Evolutionary conservation across 805 yeast species (phyloP).

Genomic region (Saccharomycopsis malanga): DNA sequence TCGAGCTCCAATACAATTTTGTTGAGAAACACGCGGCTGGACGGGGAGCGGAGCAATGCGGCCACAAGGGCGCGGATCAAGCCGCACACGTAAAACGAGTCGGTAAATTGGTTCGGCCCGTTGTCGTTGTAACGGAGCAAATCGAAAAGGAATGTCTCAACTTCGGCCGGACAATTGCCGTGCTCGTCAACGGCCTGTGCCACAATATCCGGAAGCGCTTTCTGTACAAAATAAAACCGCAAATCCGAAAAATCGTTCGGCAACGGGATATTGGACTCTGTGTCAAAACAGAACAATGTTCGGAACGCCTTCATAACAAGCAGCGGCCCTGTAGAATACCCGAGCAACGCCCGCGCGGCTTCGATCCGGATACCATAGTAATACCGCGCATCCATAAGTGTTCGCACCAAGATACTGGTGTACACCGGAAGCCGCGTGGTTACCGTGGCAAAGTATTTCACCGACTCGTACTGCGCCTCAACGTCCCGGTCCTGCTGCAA

Average conservation of each 20-base stretch:
- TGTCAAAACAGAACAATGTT: constrained; percentile 63
- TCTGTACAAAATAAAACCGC: constrained; percentile 60
- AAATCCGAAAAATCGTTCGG: constrained; percentile 78
- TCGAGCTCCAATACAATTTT: constrained; percentile 60
- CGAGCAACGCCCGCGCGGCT: constrained; percentile 75
- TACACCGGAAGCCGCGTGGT: constrained; percentile 55
- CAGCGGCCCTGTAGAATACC: constrained; percentile 64
- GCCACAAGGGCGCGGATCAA: constrained; percentile 49
- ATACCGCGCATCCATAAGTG: constrained; percentile 76
- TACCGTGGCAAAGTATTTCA: constrained; percentile 58
- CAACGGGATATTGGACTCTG: constrained; percentile 54
- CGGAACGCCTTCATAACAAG: constrained; percentile 69
- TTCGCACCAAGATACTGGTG: constrained; percentile 71
- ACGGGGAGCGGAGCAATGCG: constrained; percentile 25
- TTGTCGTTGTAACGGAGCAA: constrained; percentile 81
- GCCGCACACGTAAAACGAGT: constrained; percentile 55
- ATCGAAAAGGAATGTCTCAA: constrained; percentile 59
- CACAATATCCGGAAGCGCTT: constrained; percentile 57
- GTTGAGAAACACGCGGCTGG: constrained; percentile 34
- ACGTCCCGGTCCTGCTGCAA: constrained; percentile 92
- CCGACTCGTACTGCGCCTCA: constrained; percentile 87
- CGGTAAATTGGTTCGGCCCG: constrained; percentile 67
- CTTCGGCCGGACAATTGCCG: constrained; percentile 53
- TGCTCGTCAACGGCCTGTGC: constrained; percentile 53
- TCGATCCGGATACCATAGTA: constrained; percentile 84